A percentile compares a stretch with the other conserved stretches of the same genome.
Evolutionary conservation across 1,139 yeast genomes (phyloP).

Genomic region (Zygoascus sp.): DNA sequence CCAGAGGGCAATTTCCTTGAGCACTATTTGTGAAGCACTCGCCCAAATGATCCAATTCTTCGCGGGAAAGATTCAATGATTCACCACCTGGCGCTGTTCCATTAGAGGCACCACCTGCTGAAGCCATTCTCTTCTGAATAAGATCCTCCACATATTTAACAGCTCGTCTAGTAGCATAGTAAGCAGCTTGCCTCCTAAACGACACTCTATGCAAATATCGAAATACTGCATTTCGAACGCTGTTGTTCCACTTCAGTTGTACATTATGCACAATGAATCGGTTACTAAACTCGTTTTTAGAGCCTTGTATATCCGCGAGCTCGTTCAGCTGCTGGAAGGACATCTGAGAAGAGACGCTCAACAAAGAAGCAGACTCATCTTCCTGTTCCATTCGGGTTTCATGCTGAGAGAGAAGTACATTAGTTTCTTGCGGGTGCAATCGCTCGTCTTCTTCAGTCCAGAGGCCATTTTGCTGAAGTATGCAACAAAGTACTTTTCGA

Average conservation of each 20-base stretch:
- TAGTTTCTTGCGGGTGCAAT: conserved; percentile 2
- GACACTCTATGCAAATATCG: conserved; percentile 59
- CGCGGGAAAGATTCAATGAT: background rate
- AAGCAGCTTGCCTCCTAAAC: conserved; percentile 52
- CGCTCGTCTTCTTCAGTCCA: conserved; percentile 15
- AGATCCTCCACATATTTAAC: conserved; percentile 60
- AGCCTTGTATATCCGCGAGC: conserved; percentile 23
- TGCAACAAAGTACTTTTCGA: conserved; percentile 19
- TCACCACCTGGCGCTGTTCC: background rate
- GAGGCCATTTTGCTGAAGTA: conserved; percentile 21
- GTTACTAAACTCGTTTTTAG: conserved; percentile 54
- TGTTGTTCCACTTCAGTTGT: conserved; percentile 74
- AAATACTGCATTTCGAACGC: conserved; percentile 56
- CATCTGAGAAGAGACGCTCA: conserved; percentile 12
- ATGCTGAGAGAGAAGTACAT: background rate
- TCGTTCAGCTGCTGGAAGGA: conserved; percentile 18
- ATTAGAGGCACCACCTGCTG: background rate
- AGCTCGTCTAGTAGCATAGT: conserved; percentile 67
- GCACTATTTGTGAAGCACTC: background rate
- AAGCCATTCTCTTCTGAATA: conserved; percentile 26
- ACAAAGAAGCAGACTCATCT: conserved; percentile 12
- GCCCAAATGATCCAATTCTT: conserved; percentile 12
- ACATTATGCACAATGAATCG: conserved; percentile 75
- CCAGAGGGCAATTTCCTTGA: conserved; percentile 7
- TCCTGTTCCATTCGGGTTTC: background rate